phyloP scores from a whole-genome alignment of 768 basidiomycete species.

The Dentipellis fragilis region DNA sequence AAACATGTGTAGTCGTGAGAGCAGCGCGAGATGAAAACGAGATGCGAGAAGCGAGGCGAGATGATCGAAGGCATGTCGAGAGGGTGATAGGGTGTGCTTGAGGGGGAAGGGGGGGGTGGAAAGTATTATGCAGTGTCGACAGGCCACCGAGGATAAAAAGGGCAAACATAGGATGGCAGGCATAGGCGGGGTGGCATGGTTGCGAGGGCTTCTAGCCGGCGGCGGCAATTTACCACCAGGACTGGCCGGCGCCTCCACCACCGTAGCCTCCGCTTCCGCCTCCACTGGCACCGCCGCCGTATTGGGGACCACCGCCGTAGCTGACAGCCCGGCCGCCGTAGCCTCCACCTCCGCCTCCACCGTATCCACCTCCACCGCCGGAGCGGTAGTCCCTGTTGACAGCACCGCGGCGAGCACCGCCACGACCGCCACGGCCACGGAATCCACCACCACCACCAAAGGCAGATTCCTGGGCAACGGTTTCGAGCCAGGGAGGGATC shows the following conservation, averaged over 20 bases:
- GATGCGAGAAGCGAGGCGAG: slow-evolving; percentile 13
- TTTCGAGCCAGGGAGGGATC: slow-evolving; percentile 84
- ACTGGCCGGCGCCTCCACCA: slow-evolving; percentile 19
- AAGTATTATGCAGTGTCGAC: background rate
- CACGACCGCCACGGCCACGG: slow-evolving; percentile 40
- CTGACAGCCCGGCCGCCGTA: slow-evolving; percentile 8
- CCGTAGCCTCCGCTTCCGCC: slow-evolving; percentile 17
- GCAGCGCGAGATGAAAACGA: slow-evolving; percentile 38
- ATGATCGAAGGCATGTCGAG: slow-evolving; percentile 18
- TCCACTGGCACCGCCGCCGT: slow-evolving; percentile 16
- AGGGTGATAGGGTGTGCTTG: slow-evolving; percentile 13
- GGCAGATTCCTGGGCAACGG: slow-evolving; percentile 71
- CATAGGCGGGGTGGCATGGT: slow-evolving; percentile 1
- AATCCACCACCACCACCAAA: slow-evolving; percentile 51
- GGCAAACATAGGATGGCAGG: background rate
- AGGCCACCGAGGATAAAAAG: background rate
- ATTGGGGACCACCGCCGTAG: too few relatives aligned
- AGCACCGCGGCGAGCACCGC: slow-evolving; percentile 49
- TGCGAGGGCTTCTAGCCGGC: slow-evolving; percentile 1
- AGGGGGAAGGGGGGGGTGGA: slow-evolving; percentile 4
- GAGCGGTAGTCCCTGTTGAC: slow-evolving; percentile 34
- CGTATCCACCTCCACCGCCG: slow-evolving; percentile 25
- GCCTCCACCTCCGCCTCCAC: slow-evolving; percentile 24
- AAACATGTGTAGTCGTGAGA: slow-evolving; percentile 42
- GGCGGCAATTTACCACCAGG: slow-evolving; percentile 40